Evolutionary conservation across 805 yeast species (phyloP), one percentile per base, ranked within the genome.

Genomic region (Yarrowia sp.): DNA sequence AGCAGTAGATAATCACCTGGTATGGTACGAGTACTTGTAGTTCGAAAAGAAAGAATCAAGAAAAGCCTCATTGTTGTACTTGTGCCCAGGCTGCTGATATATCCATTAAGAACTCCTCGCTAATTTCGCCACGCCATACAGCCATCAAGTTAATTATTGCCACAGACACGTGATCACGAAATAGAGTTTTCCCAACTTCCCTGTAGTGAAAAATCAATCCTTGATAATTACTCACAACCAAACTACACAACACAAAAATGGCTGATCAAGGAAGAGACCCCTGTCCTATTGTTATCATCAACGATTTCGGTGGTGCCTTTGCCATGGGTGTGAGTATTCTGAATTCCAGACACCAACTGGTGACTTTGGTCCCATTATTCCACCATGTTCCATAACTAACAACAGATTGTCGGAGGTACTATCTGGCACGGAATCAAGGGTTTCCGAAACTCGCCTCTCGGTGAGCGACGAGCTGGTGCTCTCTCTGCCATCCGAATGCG

Each of bases 351-450:
- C 32, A 19, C 16, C 10, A 9, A 22, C n/a, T 22, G 41, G 10
- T 32, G 33, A 16, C 46, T 5, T 32, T 16, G 12, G 2, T 30
- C 19, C 10, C 30, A 33, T 3, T 22, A 10, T 51, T 33, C 58
- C 32, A 35, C 58, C 19, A 49, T 32, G 56, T 49, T 49, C 56
- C 56, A 49, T 51, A 65, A 32, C 61, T 56, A 22, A 26, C 51
- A n/a, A 21, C 49, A 76, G 77, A 77, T 86, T 71, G 89, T 95
- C 73, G 99, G 99, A 81, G 99, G 99, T 70, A 87, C 93, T 72
- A 87, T 95, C 68, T 95, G 99, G 99, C 98, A 95, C 81, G 98
- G 98, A 75, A 88, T 95, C 74, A 95, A 95, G 77, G 99, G 99
- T 59, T 95, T 95, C 83, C 85, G 99, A 77, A 95, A 95, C 82